phyloP scores from a whole-genome alignment of 768 basidiomycete species.

The Trametes coccinea region DNA sequence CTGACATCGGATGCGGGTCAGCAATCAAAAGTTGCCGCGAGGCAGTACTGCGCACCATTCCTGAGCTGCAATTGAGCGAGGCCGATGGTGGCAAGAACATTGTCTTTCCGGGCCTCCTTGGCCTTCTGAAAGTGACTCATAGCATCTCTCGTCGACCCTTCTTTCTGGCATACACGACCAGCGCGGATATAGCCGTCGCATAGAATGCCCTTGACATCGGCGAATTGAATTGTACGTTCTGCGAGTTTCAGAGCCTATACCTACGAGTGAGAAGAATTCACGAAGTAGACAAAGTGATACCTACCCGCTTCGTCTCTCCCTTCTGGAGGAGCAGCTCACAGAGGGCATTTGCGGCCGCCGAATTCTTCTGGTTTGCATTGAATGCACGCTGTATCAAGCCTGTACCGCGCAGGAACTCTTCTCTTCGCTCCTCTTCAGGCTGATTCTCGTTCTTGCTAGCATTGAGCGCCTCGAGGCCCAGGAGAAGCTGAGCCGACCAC shows the following conservation, averaged over 20 bases:
- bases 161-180: conserved; percentile 76
- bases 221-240: conserved; percentile 91
- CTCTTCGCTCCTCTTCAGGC: conserved; percentile 61
- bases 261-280: too few species aligned
- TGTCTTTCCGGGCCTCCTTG: conserved; percentile 67
- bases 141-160: conserved; percentile 64
- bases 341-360: conserved; percentile 81
- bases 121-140: conserved; percentile 69
- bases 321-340: conserved; percentile 79
- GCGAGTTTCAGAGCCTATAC: conserved; percentile 85
- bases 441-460: conserved; percentile 72
- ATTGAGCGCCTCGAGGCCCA: conserved; percentile 87
- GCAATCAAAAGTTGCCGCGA: not conserved
- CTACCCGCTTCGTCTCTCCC: conserved; percentile 60
- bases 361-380: conserved; percentile 73
- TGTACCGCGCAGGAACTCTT: conserved; percentile 63
- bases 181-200: conserved; percentile 87
- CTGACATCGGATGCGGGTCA: conserved; percentile 38
- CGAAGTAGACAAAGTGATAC: conserved; percentile 13
- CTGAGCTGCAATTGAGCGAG: conserved; percentile 86
- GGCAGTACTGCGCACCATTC: conserved; percentile 52
- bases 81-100: conserved; percentile 79
- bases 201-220: conserved; percentile 81
- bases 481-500: conserved; percentile 77
- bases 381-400: conserved; percentile 77